Conservation (phyloP, 2,329 filamentous ascomycete species). For the Penicillium sp. region DNA sequence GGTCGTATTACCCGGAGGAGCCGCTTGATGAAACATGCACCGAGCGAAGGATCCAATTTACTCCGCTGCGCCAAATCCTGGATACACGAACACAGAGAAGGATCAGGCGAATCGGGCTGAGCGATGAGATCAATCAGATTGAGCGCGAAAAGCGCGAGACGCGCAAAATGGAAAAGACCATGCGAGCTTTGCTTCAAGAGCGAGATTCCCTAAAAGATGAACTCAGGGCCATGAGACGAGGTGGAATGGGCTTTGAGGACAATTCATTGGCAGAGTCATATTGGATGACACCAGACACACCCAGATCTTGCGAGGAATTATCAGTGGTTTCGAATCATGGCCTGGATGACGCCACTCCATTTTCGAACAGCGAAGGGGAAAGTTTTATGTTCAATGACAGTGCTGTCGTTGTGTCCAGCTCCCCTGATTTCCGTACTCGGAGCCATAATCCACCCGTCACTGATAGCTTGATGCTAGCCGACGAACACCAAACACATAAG, state of each 20-base stretch:
- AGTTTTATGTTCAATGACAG: conserved; percentile 32
- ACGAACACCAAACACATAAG: neutral
- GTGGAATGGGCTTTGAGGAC: conserved; percentile 3
- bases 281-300: conserved; percentile 19
- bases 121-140: conserved; percentile 46
- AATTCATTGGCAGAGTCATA: conserved; percentile 13
- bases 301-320: conserved; percentile 17
- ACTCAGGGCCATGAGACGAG: conserved; percentile 20
- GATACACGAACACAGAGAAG: conserved; percentile 43
- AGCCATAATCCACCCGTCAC: conserved; percentile 7
- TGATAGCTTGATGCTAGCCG: conserved; percentile 19
- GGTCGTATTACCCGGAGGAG: conserved; percentile 20
- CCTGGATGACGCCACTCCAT: neutral
- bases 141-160: conserved; percentile 38
- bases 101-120: conserved; percentile 44
- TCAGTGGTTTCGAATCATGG: conserved; percentile 12
- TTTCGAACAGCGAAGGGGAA: conserved; percentile 15
- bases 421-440: conserved; percentile 28
- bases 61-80: conserved; percentile 43
- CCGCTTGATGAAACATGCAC: conserved; percentile 17
- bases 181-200: conserved; percentile 25
- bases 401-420: conserved; percentile 30
- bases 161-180: conserved; percentile 22
- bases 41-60: conserved; percentile 42
- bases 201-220: conserved; percentile 29